Evolutionary conservation across 805 yeast genomes (phyloP).

Genomic region (Saccharomycopsis fodiens): DNA sequence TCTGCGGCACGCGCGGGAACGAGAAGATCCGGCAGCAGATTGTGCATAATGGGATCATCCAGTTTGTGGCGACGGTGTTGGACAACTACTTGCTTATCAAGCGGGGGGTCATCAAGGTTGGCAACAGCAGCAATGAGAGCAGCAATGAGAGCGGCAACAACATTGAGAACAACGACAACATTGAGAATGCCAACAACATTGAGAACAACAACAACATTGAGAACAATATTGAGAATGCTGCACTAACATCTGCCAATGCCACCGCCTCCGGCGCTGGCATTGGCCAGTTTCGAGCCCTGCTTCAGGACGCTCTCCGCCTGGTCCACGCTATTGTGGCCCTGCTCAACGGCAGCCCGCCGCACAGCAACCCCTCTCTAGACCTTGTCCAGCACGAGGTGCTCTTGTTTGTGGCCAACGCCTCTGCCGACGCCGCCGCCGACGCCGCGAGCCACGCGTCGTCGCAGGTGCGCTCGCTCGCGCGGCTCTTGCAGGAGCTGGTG

Average conservation of each 20-base stretch:
- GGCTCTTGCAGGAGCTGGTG: constrained; percentile 4
- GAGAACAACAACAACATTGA: too few species aligned
- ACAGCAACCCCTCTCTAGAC: not conserved
- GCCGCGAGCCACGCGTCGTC: not conserved
- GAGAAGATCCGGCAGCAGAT: constrained; percentile 78
- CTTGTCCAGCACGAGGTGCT: not conserved
- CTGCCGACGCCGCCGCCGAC: not conserved
- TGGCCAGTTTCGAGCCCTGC: not conserved
- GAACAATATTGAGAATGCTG: not conserved
- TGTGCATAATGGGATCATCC: constrained; percentile 87
- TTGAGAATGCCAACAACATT: too few species aligned
- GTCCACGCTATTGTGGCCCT: constrained; percentile 3
- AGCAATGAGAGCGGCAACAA: not conserved
- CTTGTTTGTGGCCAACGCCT: not conserved
- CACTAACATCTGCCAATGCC: not conserved
- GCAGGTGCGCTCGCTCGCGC: constrained; percentile 3
- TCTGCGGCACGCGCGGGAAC: constrained; percentile 89
- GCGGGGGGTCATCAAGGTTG: not conserved
- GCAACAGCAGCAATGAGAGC: not conserved
- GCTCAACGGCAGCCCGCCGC: not conserved
- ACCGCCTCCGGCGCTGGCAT: not conserved
- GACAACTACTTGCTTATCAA: constrained; percentile 62
- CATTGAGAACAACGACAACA: too few species aligned
- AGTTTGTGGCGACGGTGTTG: constrained; percentile 82
- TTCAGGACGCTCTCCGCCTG: constrained; percentile 5